Base-by-base conservation (phyloP, 225 moss, liverwort and hornwort genomes). In the Neckera pumila region DNA sequence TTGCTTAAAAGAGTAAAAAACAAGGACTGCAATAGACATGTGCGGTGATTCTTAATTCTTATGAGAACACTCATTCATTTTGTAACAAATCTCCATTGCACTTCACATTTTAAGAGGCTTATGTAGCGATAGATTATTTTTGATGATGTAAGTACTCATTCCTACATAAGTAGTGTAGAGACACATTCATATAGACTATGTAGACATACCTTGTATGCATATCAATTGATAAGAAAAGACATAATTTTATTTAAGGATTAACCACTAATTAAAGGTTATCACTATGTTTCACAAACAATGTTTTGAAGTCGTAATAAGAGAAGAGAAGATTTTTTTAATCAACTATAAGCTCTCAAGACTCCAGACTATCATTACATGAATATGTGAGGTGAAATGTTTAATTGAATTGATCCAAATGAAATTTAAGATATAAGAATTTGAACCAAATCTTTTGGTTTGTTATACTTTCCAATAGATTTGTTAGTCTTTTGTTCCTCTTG, bases 1-100 rank as follows among this genome's bases (percentile, higher is more conserved):
- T 85, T 93, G 56, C 89, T 92, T 76, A 79, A 92, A 61, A 84
- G n/a, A 85, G 76, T 93, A 11, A 88, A 89, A 86, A 89, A 63
- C 61, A 90, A 87, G 53, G 85, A 73, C 77, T 45, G 13, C 1
- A 71, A 31, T 43, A 36, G 80, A 76, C 77, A 81, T 59, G 9
- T 11, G 12, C 2, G 4, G 15, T 90, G 82, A 81, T 23, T 58
- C 25, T 45, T 79, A 12, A 10, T 28, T 81, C 28, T 30, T 47
- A 6, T 38, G 12, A 80, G 4, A 80, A 17, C 4, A n/a, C 4
- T 45, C 7, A 54, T 77, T 77, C 9, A 34, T 69, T 67, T 69
- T 69, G 69, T 23, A 75, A 42, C 11, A 43, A 6, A 42, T 20
- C 9, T 60, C 4, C 19, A 59, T 54, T 56, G 25, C 9, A 51